Conservation (phyloP, 2,329 filamentous ascomycete species). For the Phaeosphaeria sp. region DNA sequence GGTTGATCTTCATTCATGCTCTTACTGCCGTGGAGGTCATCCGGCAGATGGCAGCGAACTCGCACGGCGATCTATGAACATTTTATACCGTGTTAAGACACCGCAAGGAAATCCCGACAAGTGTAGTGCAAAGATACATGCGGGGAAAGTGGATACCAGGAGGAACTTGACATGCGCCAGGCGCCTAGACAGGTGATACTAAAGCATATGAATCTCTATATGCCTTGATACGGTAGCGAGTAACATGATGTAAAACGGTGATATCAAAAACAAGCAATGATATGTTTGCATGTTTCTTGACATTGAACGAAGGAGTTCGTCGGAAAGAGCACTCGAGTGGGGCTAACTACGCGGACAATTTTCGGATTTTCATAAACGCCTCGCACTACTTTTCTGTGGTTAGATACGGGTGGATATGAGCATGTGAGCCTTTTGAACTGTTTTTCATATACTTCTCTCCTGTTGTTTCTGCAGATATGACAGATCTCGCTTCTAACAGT, state of each 20-base stretch:
- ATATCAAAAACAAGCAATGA: too few species aligned
- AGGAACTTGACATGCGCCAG: not conserved
- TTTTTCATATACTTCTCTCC: too few species aligned
- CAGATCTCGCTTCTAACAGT: not conserved
- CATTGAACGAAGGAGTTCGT: not conserved
- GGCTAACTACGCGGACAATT: not conserved
- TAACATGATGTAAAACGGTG: too few species aligned
- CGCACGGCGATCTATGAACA: not conserved
- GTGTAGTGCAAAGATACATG: not conserved
- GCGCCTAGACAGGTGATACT: not conserved
- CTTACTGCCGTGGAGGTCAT: not conserved
- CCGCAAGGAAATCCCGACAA: not conserved
- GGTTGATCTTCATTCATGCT: not conserved
- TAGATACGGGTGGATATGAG: not conserved
- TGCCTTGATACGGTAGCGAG: too few species aligned
- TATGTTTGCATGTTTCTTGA: too few species aligned
- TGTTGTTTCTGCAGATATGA: too few species aligned
- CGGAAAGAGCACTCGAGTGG: not conserved
- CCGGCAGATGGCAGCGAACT: not conserved
- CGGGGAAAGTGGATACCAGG: not conserved
- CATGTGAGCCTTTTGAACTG: not conserved
- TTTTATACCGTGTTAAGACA: not conserved
- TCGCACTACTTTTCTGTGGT: too few species aligned
- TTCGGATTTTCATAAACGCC: not conserved
- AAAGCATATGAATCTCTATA: too few species aligned